Base-by-base conservation (phyloP, 495 filamentous ascomycete species). In the Evansstolkia leycettana region DNA sequence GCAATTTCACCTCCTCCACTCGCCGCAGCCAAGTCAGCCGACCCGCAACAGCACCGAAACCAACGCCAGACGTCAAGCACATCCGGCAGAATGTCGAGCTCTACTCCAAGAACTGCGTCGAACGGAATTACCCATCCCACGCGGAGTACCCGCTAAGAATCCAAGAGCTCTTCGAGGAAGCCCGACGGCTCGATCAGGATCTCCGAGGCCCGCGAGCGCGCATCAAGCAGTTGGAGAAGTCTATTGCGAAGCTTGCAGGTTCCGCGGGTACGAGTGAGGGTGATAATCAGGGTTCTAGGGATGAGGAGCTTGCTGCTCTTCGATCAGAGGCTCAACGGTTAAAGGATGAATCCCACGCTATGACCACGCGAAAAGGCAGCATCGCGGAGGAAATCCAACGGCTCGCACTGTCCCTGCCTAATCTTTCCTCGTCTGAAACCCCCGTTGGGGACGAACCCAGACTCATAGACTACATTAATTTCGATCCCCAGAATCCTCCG, bases 391-490 rank as follows among this genome's bases (percentile, higher is more conserved):
- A 89, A 48, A 85, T 94, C 59, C 62, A 81, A 16, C 60, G 62
- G 16, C 70, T 94, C 17, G 87, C 90, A 2, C 59, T 82, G 0
- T 70, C 80, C 31, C 72, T 98, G 24, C 92, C 90, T 9, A 98
- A 96, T 57, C 68, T 89, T 23, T 93, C 85, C 31, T 80, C 76
- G 57, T 38, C 64, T 3, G 59, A 79, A 29, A 89, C 87, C 3
- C 92, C 90, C 7, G 56, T 76, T 38, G 86, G 85, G 20, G 45
- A 69, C 16, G 63, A 78, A 35, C 65, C 75, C 1, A 45, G 53
- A 24, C 51, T 81, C 2, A 31, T 85, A 15, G 70, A 64, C 35
- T 84, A 83, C 46, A 79, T 94, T 55, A 90, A 93, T 47, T 70
- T 80, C 34, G 71, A 82, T 46, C 76, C 80, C 2, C 55, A 79